Conservation (phyloP, 2,329 filamentous ascomycete species). For the Aspergillus spinulosporus region DNA sequence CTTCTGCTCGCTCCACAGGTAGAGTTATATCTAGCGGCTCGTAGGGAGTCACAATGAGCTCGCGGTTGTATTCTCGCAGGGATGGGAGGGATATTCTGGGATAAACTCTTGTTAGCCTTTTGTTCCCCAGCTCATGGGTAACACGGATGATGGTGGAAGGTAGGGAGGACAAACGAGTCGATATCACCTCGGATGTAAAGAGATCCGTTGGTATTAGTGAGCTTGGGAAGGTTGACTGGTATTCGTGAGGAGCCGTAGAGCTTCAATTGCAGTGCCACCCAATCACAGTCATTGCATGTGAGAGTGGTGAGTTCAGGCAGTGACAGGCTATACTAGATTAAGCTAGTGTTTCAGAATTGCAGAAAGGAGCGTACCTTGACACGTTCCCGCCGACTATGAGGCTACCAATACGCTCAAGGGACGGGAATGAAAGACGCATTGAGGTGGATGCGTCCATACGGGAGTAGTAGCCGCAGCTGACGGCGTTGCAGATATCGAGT, state of each 20-base stretch:
- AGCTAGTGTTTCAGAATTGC: background rate
- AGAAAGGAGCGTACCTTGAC: background rate
- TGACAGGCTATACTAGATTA: background rate
- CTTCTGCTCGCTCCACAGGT: background rate
- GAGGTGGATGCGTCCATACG: constrained; percentile 1
- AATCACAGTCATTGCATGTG: constrained; percentile 3
- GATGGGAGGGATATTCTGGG: constrained; percentile 1
- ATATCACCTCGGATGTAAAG: constrained; percentile 3
- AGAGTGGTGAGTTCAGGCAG: background rate
- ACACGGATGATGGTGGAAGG: no score
- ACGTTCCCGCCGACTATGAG: background rate
- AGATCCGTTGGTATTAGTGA: background rate
- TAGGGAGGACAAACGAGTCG: background rate
- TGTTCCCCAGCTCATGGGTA: no score
- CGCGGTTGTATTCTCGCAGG: background rate
- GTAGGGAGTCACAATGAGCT: background rate
- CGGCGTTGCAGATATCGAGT: constrained; percentile 1
- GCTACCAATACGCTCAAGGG: background rate
- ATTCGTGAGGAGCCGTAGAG: constrained; percentile 2
- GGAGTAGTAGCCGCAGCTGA: constrained; percentile 2
- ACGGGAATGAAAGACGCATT: background rate
- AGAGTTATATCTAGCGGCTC: constrained; percentile 1
- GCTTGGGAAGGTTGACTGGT: background rate
- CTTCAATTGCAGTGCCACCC: background rate
- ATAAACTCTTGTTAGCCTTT: no score